Evolutionary conservation across 345 rosid genomes (phyloP).

Genomic region (Eucalyptus pumila): DNA sequence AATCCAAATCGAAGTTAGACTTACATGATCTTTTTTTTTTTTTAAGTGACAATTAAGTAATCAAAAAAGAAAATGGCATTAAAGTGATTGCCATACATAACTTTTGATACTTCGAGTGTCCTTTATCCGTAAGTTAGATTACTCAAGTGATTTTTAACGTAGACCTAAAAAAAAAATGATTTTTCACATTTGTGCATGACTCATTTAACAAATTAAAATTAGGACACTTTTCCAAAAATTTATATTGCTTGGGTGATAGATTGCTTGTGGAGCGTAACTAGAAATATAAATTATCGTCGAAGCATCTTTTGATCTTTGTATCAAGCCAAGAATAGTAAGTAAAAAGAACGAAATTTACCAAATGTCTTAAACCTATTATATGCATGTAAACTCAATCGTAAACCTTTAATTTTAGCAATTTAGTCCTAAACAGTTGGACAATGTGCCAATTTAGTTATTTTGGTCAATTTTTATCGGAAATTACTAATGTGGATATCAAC

Average conservation of each 20-base stretch:
- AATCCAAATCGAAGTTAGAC: too few relatives aligned
- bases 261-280: neutral
- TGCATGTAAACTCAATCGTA: accelerated
- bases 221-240: neutral
- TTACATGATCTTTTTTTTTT: too few relatives aligned
- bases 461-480: accelerated
- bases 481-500: too few relatives aligned
- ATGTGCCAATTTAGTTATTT: neutral
- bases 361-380: too few relatives aligned
- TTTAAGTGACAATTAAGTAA: too few relatives aligned
- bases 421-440: too few relatives aligned
- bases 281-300: neutral
- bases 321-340: neutral
- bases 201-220: neutral
- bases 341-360: neutral
- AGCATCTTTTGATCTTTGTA: neutral
- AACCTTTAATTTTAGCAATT: too few relatives aligned
- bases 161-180: too few relatives aligned
- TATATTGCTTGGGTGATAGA: neutral
- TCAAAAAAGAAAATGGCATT: too few relatives aligned
- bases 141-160: neutral
- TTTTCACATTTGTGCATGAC: neutral
- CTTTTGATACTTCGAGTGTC: too few relatives aligned
- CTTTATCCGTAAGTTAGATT: neutral
- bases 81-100: accelerated